These are phyloP conservation scores for Fusarium vanettenii DNA, from an alignment of 2,329 filamentous ascomycete genomes.

Conservation along the genomic window DNA sequence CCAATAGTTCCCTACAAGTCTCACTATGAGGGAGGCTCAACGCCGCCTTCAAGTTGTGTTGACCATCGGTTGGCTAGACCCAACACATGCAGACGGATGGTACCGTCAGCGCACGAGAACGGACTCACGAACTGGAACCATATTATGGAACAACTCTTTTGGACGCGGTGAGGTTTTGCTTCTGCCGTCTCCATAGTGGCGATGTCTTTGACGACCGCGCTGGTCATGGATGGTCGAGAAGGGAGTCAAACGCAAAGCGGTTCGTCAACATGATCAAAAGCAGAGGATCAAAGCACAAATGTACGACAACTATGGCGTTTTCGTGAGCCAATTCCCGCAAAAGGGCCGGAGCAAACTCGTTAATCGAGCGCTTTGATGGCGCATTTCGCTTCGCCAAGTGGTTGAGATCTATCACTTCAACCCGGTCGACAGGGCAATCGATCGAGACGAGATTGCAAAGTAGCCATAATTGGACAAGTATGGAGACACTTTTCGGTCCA, in stretches of 20 bases:
- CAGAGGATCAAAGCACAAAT: slow-evolving; percentile 49
- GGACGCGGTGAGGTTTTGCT: slow-evolving; percentile 43
- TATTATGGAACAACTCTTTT: slow-evolving; percentile 51
- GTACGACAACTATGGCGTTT: slow-evolving; percentile 49
- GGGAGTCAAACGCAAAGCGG: background rate
- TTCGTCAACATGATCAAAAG: slow-evolving; percentile 33
- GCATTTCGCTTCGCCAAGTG: slow-evolving; percentile 69
- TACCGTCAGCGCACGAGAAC: slow-evolving; percentile 56
- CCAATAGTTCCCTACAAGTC: background rate
- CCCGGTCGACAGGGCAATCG: background rate
- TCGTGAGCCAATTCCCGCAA: slow-evolving; percentile 31
- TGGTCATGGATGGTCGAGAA: slow-evolving; percentile 31
- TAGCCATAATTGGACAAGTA: background rate
- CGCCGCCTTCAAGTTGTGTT: slow-evolving; percentile 57
- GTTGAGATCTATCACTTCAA: slow-evolving; percentile 51
- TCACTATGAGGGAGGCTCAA: slow-evolving; percentile 56
- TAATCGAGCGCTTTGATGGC: slow-evolving; percentile 63
- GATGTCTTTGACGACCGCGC: slow-evolving; percentile 47
- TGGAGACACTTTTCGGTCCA: background rate
- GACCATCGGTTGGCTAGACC: background rate
- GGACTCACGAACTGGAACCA: slow-evolving; percentile 51
- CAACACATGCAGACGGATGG: background rate
- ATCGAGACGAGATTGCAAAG: background rate
- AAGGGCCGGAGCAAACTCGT: slow-evolving; percentile 53
- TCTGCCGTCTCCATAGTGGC: slow-evolving; percentile 40